Base-by-base conservation (phyloP, 257 asterid genomes). In the Eustoma russellianum region DNA sequence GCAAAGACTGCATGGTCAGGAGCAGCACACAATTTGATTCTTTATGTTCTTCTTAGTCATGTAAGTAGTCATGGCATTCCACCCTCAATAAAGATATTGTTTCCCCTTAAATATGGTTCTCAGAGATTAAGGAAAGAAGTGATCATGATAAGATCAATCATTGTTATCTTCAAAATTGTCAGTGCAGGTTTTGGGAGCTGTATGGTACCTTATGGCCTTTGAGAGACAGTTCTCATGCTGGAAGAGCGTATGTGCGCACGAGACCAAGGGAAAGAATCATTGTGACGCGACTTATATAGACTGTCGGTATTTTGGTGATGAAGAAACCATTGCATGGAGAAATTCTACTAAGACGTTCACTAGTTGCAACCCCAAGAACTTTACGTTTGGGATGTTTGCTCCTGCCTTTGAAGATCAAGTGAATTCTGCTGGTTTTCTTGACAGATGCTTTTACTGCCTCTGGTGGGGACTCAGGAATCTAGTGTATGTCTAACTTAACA, bases 1-100 rank as follows among this genome's bases (percentile, higher is more conserved):
- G 95, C 95, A 2, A 82, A 75, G 70, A 83, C 93, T 13, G 95
- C 96, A 44, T 82, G 94, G 96, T 75, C 95, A 12, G 98, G 98
- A 41, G 96, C 98, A 7, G 95, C 87, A 6, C 86, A 76, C 72
- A 86, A 90, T 73, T 93, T 86, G 61, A 60, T 79, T 46, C 81
- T 90, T 33, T 90, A 76, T 75, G 55, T 86, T 77, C 63, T 90
- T 63, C 91, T 94, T 56, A 80, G 98, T 59, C 98, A 86, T 75
- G 98, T 88, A 69, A 78, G 83, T 45, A 33, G 16, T 35, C 19
- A 33, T 41, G 12, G n/a, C 1, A 24, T 24, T 24, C 30, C 2
- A n/a, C 30, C 30, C 30, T 24, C 3, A 24, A 2, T 24, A 24
- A 24, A 24, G 30, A 24, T 24, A 2, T 24, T 2, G 2, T 24